These are phyloP conservation scores for Rhizopogon sp. DNA, from an alignment of 768 basidiomycete genomes.

Conservation along the genomic window DNA sequence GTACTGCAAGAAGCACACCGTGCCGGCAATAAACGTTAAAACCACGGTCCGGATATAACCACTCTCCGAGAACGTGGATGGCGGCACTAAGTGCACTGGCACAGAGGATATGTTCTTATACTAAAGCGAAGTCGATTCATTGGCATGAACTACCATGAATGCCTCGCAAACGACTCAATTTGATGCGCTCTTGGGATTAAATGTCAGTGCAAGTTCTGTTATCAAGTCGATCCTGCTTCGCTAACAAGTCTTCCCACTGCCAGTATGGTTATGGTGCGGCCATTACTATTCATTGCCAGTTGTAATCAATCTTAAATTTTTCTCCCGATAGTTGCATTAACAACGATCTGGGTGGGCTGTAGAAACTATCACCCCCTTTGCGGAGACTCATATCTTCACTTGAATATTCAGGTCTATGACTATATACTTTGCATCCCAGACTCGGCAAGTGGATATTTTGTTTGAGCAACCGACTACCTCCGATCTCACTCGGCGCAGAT, in stretches of 20 bases:
- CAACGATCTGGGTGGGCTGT: not conserved
- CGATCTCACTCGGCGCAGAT: not conserved
- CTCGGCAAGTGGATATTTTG: not conserved
- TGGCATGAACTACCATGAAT: not conserved
- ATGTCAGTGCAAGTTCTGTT: not conserved
- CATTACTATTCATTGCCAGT: not conserved
- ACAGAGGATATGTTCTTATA: no score
- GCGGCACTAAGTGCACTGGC: no score
- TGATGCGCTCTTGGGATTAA: not conserved
- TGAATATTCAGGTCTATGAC: not conserved
- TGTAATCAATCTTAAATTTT: not conserved
- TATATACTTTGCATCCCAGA: not conserved
- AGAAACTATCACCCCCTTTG: not conserved
- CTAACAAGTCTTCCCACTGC: not conserved
- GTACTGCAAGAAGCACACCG: no score
- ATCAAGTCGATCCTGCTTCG: not conserved
- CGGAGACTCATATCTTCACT: not conserved
- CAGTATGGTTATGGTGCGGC: not conserved
- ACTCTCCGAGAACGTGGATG: no score
- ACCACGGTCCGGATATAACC: no score
- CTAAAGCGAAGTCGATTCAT: no score
- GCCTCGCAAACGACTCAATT: not conserved
- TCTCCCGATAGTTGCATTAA: not conserved
- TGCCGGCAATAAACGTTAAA: no score
- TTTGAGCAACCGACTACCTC: not conserved